Evolutionary conservation across 352 stramenopile genomes (phyloP).

Genomic region (Globisporangium acanthophoron): DNA sequence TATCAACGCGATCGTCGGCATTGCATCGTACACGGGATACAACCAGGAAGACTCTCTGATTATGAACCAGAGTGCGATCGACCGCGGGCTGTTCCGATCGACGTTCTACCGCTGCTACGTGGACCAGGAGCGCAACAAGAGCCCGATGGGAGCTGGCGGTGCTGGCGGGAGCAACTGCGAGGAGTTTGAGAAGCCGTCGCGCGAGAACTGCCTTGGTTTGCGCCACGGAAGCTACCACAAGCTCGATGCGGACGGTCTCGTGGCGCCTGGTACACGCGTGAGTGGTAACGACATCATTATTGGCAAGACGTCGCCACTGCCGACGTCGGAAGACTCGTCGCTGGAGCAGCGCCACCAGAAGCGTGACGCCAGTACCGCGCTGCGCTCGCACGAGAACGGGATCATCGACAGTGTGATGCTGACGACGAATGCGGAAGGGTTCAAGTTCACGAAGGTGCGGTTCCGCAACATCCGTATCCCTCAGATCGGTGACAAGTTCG

Average conservation of each 20-base stretch:
- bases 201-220: slow-evolving; percentile 93
- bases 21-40: slow-evolving; percentile 91
- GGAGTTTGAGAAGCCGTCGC: slow-evolving; percentile 95
- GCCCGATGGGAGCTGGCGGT: slow-evolving; percentile 57
- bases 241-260: slow-evolving; percentile 97
- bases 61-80: slow-evolving; percentile 99
- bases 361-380: slow-evolving; percentile 94
- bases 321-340: slow-evolving; percentile 71
- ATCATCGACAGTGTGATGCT: slow-evolving; percentile 99
- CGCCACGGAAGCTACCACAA: slow-evolving; percentile 98
- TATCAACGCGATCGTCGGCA: slow-evolving; percentile 95
- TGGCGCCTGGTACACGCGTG: slow-evolving; percentile 94
- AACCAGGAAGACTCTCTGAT: slow-evolving; percentile 99
- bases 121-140: slow-evolving; percentile 91
- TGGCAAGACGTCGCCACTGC: slow-evolving; percentile 95
- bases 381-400: slow-evolving; percentile 97
- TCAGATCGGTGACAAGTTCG: slow-evolving; percentile 99
- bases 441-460: slow-evolving; percentile 97
- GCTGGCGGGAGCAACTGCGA: slow-evolving; percentile 68
- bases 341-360: slow-evolving; percentile 92
- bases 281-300: slow-evolving; percentile 99
- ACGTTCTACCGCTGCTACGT: slow-evolving; percentile 99
- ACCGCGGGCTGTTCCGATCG: slow-evolving; percentile 98
- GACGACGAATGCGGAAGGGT: slow-evolving; percentile 96
- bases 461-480: slow-evolving; percentile 98